Conservation (phyloP, 208 protist species). For the Angomonas ambiguus region DNA sequence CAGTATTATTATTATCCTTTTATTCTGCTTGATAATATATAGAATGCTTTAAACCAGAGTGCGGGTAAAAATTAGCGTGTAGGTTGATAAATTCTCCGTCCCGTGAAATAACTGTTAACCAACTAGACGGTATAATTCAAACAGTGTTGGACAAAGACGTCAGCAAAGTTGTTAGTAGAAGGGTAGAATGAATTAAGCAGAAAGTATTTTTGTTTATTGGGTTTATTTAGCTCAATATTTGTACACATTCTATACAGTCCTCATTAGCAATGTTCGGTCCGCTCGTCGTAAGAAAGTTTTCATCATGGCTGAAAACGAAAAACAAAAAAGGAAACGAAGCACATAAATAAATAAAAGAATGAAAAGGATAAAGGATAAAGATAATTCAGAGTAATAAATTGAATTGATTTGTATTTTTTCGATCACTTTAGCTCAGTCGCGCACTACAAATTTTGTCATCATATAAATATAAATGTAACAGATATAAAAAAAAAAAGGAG, state of each 20-base stretch:
- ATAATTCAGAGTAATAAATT: neutral
- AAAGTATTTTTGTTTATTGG: neutral
- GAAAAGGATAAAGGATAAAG: neutral
- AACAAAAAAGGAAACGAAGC: neutral
- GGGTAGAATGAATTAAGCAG: neutral
- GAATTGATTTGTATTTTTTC: conserved; percentile 12
- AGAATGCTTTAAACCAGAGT: too few relatives aligned
- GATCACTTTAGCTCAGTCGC: conserved; percentile 6
- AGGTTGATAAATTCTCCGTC: neutral
- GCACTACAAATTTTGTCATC: conserved; percentile 18
- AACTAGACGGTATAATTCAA: neutral
- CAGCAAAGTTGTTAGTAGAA: too few relatives aligned
- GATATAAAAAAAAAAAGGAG: conserved; percentile 1
- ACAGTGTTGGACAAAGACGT: conserved; percentile 4
- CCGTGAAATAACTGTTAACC: neutral
- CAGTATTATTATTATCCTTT: too few relatives aligned
- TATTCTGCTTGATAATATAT: too few relatives aligned
- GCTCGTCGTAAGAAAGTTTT: conserved; percentile 8
- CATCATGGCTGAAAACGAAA: neutral
- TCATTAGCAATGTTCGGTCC: conserved; percentile 3
- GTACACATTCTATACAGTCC: conserved; percentile 8
- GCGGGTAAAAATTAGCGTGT: neutral
- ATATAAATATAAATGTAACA: neutral
- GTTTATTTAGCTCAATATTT: conserved; percentile 10
- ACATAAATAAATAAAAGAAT: conserved; percentile 6